Conservation (phyloP, 2,329 filamentous ascomycete species). For the Alternaria sp. region DNA sequence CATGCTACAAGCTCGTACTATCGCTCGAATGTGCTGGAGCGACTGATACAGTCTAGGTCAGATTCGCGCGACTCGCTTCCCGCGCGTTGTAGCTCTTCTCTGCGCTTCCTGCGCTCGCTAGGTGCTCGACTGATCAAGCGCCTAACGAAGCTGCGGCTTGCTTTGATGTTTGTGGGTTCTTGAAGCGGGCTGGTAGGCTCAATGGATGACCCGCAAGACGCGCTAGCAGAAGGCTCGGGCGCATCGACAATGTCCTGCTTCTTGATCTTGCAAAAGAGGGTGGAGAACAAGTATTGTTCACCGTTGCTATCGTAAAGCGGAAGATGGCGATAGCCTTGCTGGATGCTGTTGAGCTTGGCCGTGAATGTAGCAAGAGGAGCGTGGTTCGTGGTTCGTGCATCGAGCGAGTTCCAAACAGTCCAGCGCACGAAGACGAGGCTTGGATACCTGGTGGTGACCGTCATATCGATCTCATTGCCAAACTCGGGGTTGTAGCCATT, state of each 20-base stretch:
- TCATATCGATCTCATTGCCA: slow-evolving; percentile 79
- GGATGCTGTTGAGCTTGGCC: slow-evolving; percentile 86
- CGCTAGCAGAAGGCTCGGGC: slow-evolving; percentile 32
- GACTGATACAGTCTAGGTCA: slow-evolving; percentile 45
- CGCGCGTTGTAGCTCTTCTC: slow-evolving; percentile 39
- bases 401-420: slow-evolving; percentile 86
- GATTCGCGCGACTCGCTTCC: slow-evolving; percentile 46
- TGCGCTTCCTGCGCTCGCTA: slow-evolving; percentile 53
- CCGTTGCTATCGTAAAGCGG: slow-evolving; percentile 88
- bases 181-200: slow-evolving; percentile 42
- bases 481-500: slow-evolving; percentile 96
- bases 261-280: slow-evolving; percentile 87
- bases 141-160: slow-evolving; percentile 50
- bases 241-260: slow-evolving; percentile 63
- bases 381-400: slow-evolving; percentile 72
- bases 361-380: slow-evolving; percentile 85
- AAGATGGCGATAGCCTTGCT: slow-evolving; percentile 90
- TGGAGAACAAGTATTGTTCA: slow-evolving; percentile 93
- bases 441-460: slow-evolving; percentile 90
- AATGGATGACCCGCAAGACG: slow-evolving; percentile 39
- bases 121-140: slow-evolving; percentile 56
- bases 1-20: slow-evolving; percentile 29
- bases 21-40: slow-evolving; percentile 50
- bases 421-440: slow-evolving; percentile 93
- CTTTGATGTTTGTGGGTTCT: slow-evolving; percentile 44